These are phyloP conservation scores for Leccinum disarticulatum DNA, from an alignment of 768 basidiomycete species.

Conservation along the genomic window DNA sequence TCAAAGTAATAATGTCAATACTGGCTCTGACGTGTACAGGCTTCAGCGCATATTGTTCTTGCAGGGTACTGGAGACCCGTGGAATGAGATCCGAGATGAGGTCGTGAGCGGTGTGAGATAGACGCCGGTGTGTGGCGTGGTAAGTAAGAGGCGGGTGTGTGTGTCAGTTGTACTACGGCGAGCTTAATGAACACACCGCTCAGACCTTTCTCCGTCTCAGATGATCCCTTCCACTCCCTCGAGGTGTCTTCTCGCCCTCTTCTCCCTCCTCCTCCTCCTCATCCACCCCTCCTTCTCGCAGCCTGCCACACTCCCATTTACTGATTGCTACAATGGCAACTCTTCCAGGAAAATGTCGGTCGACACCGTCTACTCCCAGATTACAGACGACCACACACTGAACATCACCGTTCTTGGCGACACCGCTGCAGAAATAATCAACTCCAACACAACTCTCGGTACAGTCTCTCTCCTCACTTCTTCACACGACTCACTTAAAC, in stretches of 20 bases:
- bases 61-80: no score
- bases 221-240: background rate
- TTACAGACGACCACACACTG: conserved; percentile 49
- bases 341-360: conserved; percentile 59
- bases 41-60: background rate
- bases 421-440: conserved; percentile 58
- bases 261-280: conserved; percentile 12
- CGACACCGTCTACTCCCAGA: conserved; percentile 71
- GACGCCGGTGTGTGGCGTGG: conserved; percentile 24
- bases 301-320: conserved; percentile 60
- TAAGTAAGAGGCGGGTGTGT: background rate
- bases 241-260: conserved; percentile 7
- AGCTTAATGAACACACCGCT: conserved; percentile 17
- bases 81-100: background rate
- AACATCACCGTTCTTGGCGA: conserved; percentile 74
- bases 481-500: conserved; percentile 5
- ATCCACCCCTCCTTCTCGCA: conserved; percentile 40
- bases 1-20: background rate
- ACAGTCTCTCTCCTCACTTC: conserved; percentile 23
- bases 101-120: background rate
- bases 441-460: conserved; percentile 68
- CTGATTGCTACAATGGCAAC: conserved; percentile 67
- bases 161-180: background rate
- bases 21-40: background rate
- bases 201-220: background rate